Conservation (phyloP, 371 early-diverging fungal genomes). For the Catenaria anguillulae region DNA sequence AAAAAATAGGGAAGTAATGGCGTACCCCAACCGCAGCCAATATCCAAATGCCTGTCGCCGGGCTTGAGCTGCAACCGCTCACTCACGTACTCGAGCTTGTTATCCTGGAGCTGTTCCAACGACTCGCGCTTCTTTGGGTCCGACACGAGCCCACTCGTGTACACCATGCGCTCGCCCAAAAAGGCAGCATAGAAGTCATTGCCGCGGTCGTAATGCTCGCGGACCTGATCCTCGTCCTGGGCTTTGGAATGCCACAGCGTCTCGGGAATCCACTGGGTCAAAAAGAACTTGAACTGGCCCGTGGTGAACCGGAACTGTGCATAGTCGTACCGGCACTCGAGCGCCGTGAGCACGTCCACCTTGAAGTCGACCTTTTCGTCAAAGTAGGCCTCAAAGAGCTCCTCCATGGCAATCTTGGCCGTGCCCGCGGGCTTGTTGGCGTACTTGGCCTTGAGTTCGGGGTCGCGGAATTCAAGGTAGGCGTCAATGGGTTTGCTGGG, state of each 20-base stretch:
- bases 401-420: conserved; percentile 85
- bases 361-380: conserved; percentile 83
- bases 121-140: conserved; percentile 59
- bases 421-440: conserved; percentile 8
- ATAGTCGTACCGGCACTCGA: conserved; percentile 91
- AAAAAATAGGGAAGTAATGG: no score
- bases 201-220: conserved; percentile 95
- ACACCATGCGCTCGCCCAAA: conserved; percentile 85
- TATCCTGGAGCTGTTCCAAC: conserved; percentile 84
- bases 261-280: conserved; percentile 90
- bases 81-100: conserved; percentile 81
- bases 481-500: conserved; percentile 65
- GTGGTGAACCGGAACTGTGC: conserved; percentile 68
- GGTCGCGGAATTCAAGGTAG: conserved; percentile 75
- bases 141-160: conserved; percentile 83
- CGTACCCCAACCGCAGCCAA: conserved; percentile 86
- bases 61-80: conserved; percentile 70
- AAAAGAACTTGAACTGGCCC: conserved; percentile 78
- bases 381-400: conserved; percentile 90
- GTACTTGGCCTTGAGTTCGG: conserved; percentile 52
- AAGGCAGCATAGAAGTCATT: conserved; percentile 92
- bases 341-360: conserved; percentile 66
- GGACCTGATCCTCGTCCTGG: conserved; percentile 91
- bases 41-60: conserved; percentile 85
- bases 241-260: conserved; percentile 83